phyloP scores from a whole-genome alignment of 129 eudicot genomes.

The Solidago caesia region DNA sequence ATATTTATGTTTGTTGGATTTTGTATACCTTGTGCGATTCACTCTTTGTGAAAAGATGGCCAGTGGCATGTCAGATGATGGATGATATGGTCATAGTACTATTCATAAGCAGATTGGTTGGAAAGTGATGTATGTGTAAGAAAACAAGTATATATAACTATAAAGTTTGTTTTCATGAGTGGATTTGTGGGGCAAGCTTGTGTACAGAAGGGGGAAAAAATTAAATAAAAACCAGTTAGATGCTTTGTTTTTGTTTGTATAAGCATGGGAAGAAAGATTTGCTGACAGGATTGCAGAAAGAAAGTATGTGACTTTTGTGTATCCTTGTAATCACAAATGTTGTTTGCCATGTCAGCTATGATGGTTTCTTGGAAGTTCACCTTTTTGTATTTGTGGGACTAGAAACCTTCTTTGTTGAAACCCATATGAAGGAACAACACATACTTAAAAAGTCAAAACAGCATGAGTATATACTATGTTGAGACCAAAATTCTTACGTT shows the following conservation, averaged over 20 bases:
- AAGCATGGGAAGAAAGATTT: constrained; percentile 26
- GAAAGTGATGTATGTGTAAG: constrained; percentile 4
- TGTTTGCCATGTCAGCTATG: constrained; percentile 17
- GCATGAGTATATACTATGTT: too few relatives aligned
- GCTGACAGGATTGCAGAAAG: neutral
- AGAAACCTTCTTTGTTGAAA: constrained; percentile 9
- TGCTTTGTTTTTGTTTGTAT: constrained; percentile 5
- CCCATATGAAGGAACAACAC: neutral
- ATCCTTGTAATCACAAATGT: constrained; percentile 4
- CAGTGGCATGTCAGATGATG: constrained; percentile 7
- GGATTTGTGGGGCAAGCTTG: constrained; percentile 11
- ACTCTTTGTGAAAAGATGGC: neutral
- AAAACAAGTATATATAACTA: neutral
- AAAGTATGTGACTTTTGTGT: constrained; percentile 9
- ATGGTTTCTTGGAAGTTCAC: constrained; percentile 4
- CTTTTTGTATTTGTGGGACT: constrained; percentile 17
- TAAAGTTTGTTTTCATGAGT: neutral
- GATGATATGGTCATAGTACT: constrained; percentile 3
- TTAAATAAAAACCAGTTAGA: neutral
- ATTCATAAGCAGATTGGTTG: constrained; percentile 2
- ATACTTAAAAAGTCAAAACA: too few relatives aligned
- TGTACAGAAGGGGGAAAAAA: neutral
- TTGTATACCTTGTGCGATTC: constrained; percentile 5
- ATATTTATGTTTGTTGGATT: constrained; percentile 8
- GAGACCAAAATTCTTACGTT: too few relatives aligned